phyloP scores from a whole-genome alignment of 352 stramenopile species.

The Hyaloperonospora arabidopsidis region DNA sequence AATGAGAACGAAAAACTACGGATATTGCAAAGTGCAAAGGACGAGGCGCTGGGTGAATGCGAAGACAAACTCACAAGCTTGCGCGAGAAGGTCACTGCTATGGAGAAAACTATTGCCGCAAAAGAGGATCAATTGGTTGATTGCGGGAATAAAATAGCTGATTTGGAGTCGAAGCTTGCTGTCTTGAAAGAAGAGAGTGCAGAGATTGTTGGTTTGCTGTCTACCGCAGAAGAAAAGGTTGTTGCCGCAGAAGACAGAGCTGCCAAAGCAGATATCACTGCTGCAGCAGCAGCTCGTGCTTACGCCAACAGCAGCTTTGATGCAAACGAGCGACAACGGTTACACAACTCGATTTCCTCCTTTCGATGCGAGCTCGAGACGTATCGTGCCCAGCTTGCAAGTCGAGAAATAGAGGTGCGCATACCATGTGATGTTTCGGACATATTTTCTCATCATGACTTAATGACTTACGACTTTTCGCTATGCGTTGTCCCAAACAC shows the following conservation, averaged over 20 bases:
- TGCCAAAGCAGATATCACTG: slow-evolving; percentile 17
- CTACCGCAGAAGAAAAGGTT: slow-evolving; percentile 22
- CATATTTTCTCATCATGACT: not conserved
- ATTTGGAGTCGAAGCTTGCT: slow-evolving; percentile 21
- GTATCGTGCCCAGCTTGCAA: slow-evolving; percentile 11
- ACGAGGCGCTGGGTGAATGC: slow-evolving; percentile 19
- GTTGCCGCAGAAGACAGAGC: slow-evolving; percentile 25
- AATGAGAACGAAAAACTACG: slow-evolving; percentile 27
- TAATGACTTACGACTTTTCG: slow-evolving; percentile 12
- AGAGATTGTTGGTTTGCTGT: slow-evolving; percentile 23
- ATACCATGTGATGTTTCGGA: not conserved
- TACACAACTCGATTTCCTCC: slow-evolving; percentile 20
- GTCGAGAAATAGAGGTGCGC: slow-evolving; percentile 19
- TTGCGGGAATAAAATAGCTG: slow-evolving; percentile 12
- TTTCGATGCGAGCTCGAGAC: slow-evolving; percentile 20
- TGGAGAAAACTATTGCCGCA: slow-evolving; percentile 8
- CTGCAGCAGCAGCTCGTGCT: slow-evolving; percentile 11
- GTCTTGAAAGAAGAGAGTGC: slow-evolving; percentile 25
- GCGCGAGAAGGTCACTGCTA: slow-evolving; percentile 12
- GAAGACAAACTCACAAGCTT: slow-evolving; percentile 21
- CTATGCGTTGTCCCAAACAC: not conserved
- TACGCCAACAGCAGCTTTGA: slow-evolving; percentile 8
- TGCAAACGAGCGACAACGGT: slow-evolving; percentile 11
- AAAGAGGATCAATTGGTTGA: slow-evolving; percentile 15
- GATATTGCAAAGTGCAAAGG: slow-evolving; percentile 11